These are phyloP conservation scores for Nicotiana noctiflora DNA, from an alignment of 257 asterid species.

Conservation along the genomic window DNA sequence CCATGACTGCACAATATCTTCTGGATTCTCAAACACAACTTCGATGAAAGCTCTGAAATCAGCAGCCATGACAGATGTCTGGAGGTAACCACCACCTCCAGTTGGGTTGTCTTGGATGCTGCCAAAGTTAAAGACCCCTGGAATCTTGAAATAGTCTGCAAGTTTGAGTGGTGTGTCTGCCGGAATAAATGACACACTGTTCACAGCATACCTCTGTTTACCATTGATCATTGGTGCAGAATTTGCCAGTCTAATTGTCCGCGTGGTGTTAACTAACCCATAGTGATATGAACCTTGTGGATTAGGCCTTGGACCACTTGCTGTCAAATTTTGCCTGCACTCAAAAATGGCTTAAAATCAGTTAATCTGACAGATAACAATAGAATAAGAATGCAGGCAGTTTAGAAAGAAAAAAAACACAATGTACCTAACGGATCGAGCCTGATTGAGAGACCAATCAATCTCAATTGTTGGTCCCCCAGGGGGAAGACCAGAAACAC, in stretches of 20 bases:
- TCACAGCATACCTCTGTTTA: slow-evolving; percentile 41
- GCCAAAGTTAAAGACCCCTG: slow-evolving; percentile 30
- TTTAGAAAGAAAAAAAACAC: not conserved
- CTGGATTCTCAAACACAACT: slow-evolving; percentile 37
- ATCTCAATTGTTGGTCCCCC: slow-evolving; percentile 37
- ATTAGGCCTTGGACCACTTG: slow-evolving; percentile 49
- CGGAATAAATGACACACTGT: slow-evolving; percentile 36
- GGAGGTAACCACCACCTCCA: slow-evolving; percentile 32
- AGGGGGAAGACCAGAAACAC: slow-evolving; percentile 32
- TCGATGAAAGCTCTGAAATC: slow-evolving; percentile 32
- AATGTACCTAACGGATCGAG: slow-evolving; percentile 38
- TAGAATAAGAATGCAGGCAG: not conserved
- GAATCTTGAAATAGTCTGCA: slow-evolving; percentile 36
- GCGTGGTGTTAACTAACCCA: slow-evolving; percentile 37
- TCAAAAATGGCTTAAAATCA: not conserved
- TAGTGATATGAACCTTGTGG: slow-evolving; percentile 54
- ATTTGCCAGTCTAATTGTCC: slow-evolving; percentile 32
- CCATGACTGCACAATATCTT: slow-evolving; percentile 44
- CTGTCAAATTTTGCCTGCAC: slow-evolving; percentile 40
- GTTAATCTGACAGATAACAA: not conserved
- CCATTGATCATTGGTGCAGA: slow-evolving; percentile 36
- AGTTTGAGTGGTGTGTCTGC: slow-evolving; percentile 46
- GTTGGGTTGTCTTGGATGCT: slow-evolving; percentile 32
- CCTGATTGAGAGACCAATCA: slow-evolving; percentile 51
- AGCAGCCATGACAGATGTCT: slow-evolving; percentile 44